Evolutionary conservation across 768 basidiomycete genomes (phyloP).

Genomic region (Sutorius australiensis): DNA sequence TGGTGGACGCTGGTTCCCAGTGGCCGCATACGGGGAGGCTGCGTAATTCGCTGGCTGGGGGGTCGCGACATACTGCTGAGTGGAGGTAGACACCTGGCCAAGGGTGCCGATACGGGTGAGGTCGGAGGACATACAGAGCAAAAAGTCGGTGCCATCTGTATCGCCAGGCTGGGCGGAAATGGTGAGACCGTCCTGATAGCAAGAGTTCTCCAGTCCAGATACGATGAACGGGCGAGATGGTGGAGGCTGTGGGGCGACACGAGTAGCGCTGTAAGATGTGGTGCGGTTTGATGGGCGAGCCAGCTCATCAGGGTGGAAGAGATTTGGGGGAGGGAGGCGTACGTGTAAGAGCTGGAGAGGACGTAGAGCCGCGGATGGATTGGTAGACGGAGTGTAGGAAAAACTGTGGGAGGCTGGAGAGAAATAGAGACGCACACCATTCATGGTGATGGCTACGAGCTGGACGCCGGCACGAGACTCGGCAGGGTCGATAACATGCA

Average conservation of each 20-base stretch:
- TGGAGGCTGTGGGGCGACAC: slow-evolving; percentile 40
- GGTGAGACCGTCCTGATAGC: slow-evolving; percentile 63
- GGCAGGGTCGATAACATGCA: slow-evolving; percentile 64
- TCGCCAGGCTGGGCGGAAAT: slow-evolving; percentile 74
- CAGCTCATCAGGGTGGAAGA: slow-evolving; percentile 75
- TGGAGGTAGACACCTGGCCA: slow-evolving; percentile 54
- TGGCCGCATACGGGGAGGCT: slow-evolving; percentile 37
- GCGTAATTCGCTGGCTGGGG: slow-evolving; percentile 40
- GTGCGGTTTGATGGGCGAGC: slow-evolving; percentile 47
- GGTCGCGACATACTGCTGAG: slow-evolving; percentile 32
- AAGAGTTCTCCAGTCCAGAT: slow-evolving; percentile 56
- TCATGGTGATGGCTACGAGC: slow-evolving; percentile 76
- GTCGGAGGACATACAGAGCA: slow-evolving; percentile 74
- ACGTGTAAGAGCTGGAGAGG: slow-evolving; percentile 72
- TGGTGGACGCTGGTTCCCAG: slow-evolving; percentile 50
- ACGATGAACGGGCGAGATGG: slow-evolving; percentile 56
- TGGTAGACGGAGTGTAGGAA: slow-evolving; percentile 40
- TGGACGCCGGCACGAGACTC: slow-evolving; percentile 72
- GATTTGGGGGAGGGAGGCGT: slow-evolving; percentile 69
- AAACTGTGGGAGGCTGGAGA: slow-evolving; percentile 50
- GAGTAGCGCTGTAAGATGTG: slow-evolving; percentile 47
- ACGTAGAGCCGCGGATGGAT: slow-evolving; percentile 24
- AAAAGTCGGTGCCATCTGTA: slow-evolving; percentile 66
- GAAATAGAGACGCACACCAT: slow-evolving; percentile 85
- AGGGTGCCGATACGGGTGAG: slow-evolving; percentile 66